These are phyloP conservation scores for Chlorella sp. DNA, from an alignment of 139 green algal species.

Conservation along the genomic window DNA sequence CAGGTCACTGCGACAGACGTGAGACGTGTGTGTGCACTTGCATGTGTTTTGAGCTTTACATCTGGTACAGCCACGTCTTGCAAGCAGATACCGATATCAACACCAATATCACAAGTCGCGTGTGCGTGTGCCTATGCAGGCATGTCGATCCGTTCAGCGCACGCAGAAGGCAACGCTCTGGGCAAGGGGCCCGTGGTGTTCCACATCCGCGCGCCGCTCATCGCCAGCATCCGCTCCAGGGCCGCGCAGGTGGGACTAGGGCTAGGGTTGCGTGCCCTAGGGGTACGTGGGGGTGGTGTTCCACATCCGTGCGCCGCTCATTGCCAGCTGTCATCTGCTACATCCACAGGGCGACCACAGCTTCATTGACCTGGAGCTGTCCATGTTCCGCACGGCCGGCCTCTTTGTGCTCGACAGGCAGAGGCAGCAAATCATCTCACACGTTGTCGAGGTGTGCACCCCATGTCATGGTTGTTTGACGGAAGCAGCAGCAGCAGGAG, in stretches of 20 bases:
- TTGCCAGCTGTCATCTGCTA: too few relatives aligned
- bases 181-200: constrained; percentile 76
- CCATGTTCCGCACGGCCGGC: constrained; percentile 57
- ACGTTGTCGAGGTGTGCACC: constrained; percentile 14
- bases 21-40: too few relatives aligned
- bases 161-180: constrained; percentile 64
- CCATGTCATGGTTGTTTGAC: neutral
- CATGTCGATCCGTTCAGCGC: constrained; percentile 3
- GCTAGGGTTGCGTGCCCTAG: neutral
- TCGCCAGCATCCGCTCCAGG: neutral
- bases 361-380: constrained; percentile 47
- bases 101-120: too few relatives aligned
- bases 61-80: too few relatives aligned
- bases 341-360: constrained; percentile 17
- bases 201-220: constrained; percentile 13
- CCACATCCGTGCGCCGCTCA: constrained; percentile 13
- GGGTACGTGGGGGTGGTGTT: constrained; percentile 56
- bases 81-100: too few relatives aligned
- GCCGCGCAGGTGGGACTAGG: too few relatives aligned
- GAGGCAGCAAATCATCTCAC: constrained; percentile 8
- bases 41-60: too few relatives aligned
- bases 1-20: neutral
- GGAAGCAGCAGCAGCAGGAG: neutral
- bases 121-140: constrained; percentile 1
- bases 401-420: constrained; percentile 53